These are phyloP conservation scores for Mortierella sp. DNA, from an alignment of 371 early-diverging fungal genomes.

Conservation along the genomic window DNA sequence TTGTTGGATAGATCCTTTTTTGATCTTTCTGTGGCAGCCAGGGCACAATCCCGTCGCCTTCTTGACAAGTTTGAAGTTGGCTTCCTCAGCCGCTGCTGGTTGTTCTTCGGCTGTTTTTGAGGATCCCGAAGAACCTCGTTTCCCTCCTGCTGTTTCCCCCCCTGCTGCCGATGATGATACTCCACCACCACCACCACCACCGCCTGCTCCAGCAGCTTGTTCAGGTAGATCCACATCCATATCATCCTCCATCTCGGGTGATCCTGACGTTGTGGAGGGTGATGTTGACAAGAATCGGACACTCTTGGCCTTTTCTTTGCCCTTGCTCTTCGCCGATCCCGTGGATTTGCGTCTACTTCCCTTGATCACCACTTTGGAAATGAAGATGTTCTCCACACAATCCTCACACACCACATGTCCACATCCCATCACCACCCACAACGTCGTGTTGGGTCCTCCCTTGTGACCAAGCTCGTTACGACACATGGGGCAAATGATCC, in stretches of 20 bases:
- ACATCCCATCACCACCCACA: slow-evolving; percentile 39
- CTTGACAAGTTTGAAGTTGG: slow-evolving; percentile 23
- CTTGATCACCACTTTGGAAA: slow-evolving; percentile 18
- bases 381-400: slow-evolving; percentile 32
- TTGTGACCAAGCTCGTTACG: slow-evolving; percentile 24
- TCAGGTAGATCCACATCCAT: background rate
- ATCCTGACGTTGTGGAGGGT: no score
- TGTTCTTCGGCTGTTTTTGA: no score
- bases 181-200: background rate
- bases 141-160: no score
- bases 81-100: background rate
- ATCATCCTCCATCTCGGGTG: background rate
- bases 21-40: slow-evolving; percentile 30
- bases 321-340: background rate
- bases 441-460: slow-evolving; percentile 14
- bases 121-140: no score
- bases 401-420: slow-evolving; percentile 40
- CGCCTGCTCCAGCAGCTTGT: no score
- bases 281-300: background rate
- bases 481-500: slow-evolving; percentile 32
- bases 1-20: slow-evolving; percentile 25
- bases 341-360: background rate
- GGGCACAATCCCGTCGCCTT: slow-evolving; percentile 22
- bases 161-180: no score
- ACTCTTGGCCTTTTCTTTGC: slow-evolving; percentile 24